Base-by-base conservation (phyloP, 495 filamentous ascomycete species). In the Neurospora africana region DNA sequence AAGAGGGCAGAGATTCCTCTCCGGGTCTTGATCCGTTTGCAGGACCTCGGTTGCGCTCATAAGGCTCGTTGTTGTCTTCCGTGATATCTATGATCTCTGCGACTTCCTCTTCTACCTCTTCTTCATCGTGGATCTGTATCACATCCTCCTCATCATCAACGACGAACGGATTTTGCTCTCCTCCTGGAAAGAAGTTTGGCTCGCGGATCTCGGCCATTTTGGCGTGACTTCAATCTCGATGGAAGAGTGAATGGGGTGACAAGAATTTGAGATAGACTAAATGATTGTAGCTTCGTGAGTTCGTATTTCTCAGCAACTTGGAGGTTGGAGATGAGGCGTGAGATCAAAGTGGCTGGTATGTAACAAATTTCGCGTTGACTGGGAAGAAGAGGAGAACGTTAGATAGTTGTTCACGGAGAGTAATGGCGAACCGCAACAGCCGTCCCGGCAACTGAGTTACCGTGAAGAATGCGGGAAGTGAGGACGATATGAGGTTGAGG, bases 1-100 rank as follows among this genome's bases (percentile, higher is more conserved):
- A 61, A 0, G 2, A 5, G 0, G 23, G 53, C 0, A 61, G 0
- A 61, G 0, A 0, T 0, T 61, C 2, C 15, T 61, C 53, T 17
- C 15, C 23, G 0, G 53, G 23, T 1, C 53, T 8, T 17, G 15
- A 61, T 61, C 13, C 0, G n/a, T n/a, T n/a, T n/a, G n/a, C n/a
- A 17, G 21, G 5, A 1, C 0, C 43, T 5, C 21, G 0, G 21
- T 1, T 11, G 21, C 0, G 21, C 0, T 27, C 21, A 15, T 0
- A 15, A 0, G 10, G 47, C 5, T 61, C 53, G 13, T 4, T 3
- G 2, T 19, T 3, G 1, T 61, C n/a, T 27, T 61, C 37, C 1
- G 73, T 72, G 35, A 74, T 71, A 0, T 76, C 75, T n/a, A 76
- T 71, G 1, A 76, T n/a, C 3, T 73, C 44, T 4, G 65, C 36